Conservation (phyloP, 805 yeast genomes). For the Wilhelminamyces savonicus region DNA sequence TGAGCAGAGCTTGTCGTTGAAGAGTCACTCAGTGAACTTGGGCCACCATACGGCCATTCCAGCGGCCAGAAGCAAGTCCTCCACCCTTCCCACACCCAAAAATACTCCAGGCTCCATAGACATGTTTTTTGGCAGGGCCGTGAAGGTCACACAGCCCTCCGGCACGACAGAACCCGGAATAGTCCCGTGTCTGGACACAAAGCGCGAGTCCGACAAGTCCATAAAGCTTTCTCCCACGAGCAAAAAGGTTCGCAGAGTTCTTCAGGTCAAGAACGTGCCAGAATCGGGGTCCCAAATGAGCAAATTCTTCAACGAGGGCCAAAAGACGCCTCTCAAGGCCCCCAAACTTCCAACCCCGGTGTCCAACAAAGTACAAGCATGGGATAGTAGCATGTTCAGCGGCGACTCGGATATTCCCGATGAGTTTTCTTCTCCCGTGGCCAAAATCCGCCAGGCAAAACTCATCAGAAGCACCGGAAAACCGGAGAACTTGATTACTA, state of each 20-base stretch:
- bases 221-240: slow-evolving; percentile 12
- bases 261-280: slow-evolving; percentile 1
- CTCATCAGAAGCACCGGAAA: slow-evolving; percentile 2
- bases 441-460: background rate
- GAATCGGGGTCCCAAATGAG: slow-evolving; percentile 4
- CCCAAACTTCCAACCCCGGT: background rate
- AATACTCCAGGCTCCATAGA: too few species aligned
- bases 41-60: too few species aligned
- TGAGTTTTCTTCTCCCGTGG: slow-evolving; percentile 22
- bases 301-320: slow-evolving; percentile 6
- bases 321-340: background rate
- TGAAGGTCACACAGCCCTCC: too few species aligned
- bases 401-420: slow-evolving; percentile 30
- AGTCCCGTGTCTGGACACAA: too few species aligned
- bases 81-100: too few species aligned
- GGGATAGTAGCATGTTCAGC: slow-evolving; percentile 9
- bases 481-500: slow-evolving; percentile 9
- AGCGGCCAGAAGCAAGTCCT: too few species aligned
- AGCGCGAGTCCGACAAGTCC: slow-evolving; percentile 1
- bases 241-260: slow-evolving; percentile 9
- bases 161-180: background rate
- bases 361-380: slow-evolving; percentile 1
- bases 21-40: slow-evolving; percentile 6
- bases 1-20: slow-evolving; percentile 29
- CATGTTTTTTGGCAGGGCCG: too few species aligned